Base-by-base conservation (phyloP, 306 rosid species). In the Cucurbita ficifolia region DNA sequence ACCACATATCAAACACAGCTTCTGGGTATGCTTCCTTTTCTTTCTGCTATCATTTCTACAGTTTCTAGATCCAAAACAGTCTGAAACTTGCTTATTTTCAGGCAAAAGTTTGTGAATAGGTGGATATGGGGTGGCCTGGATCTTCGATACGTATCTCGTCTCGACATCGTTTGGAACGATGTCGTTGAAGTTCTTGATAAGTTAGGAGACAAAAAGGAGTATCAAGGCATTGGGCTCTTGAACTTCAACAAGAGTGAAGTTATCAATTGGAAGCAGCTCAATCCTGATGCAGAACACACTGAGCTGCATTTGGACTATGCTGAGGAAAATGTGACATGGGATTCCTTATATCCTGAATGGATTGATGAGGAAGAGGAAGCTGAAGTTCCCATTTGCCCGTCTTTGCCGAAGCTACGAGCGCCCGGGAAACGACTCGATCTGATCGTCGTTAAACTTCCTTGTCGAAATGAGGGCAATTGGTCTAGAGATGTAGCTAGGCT, bases 91-190 rank as follows among this genome's bases (percentile, higher is more conserved):
- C 5, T 42, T 45, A 21, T 67, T 67, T 67, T 16, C 54, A 67
- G 73, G 78, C 50, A 60, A 54, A 81, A 76, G 77, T 76, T 76
- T 81, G 81, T 77, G 16, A 78, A 73, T 80, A 86, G 96, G 82
- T 92, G 98, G 98, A 88, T 92, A 83, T 90, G 96, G 98, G 96
- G 95, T 6, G 90, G 90, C 35, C 67, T 78, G 3, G 97, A 91
- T 81, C 80, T 83, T 63, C 82, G 96, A 4, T 90, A 94, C 48
- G 16, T 54, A 4, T 78, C 96, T 3, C 77, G 77, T 69, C 38
- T 80, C 62, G 88, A 83, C 62, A 77, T 81, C 13, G 65, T 85
- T 9, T 94, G 90, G 96, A 74, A 82, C 38, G 95, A 86, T 55
- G 72, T 94, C 21, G 14, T 76, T 38, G 72, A 82, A 83, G 79